A percentile compares a stretch with the other conserved stretches of the same genome.
Conservation (phyloP, 148 eudicot species). For the Gaultheria prostrata region DNA sequence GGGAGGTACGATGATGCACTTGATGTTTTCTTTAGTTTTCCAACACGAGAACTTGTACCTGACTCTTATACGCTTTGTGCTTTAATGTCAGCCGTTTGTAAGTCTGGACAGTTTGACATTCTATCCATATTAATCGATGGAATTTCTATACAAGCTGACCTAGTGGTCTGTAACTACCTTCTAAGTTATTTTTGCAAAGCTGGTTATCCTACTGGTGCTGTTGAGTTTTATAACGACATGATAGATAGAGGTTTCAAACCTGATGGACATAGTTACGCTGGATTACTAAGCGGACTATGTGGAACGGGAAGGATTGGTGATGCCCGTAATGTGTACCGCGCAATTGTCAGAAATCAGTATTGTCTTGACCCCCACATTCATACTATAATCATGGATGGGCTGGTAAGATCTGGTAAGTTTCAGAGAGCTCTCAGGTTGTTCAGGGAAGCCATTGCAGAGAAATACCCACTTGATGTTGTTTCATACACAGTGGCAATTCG, state of each 20-base stretch:
- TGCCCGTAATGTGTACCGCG: conserved; percentile 43
- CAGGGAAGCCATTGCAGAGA: too few species aligned
- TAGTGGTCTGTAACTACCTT: conserved; percentile 42
- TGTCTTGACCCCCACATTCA: conserved; percentile 44
- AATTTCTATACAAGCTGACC: conserved; percentile 32
- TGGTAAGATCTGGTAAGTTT: too few species aligned
- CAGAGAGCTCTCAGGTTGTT: too few species aligned
- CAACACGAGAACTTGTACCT: conserved; percentile 33
- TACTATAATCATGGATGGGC: conserved; percentile 35
- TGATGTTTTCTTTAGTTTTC: conserved; percentile 35
- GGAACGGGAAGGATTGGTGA: conserved; percentile 26
- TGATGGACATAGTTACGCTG: conserved; percentile 49
- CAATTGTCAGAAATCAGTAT: conserved; percentile 24
- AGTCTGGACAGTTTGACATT: conserved; percentile 29
- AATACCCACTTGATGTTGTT: too few species aligned
- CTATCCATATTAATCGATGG: conserved; percentile 39
- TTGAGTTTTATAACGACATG: conserved; percentile 46
- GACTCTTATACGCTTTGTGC: conserved; percentile 48
- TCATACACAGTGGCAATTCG: too few species aligned
- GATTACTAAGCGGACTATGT: conserved; percentile 40
- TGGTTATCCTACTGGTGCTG: conserved; percentile 41
- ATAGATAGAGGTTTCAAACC: conserved; percentile 34
- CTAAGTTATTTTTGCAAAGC: conserved; percentile 51
- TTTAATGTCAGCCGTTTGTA: conserved; percentile 29
- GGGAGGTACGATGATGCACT: conserved; percentile 45